Evolutionary conservation across 139 green algal species (phyloP).

Genomic region (Auxenochlorella protothecoides): DNA sequence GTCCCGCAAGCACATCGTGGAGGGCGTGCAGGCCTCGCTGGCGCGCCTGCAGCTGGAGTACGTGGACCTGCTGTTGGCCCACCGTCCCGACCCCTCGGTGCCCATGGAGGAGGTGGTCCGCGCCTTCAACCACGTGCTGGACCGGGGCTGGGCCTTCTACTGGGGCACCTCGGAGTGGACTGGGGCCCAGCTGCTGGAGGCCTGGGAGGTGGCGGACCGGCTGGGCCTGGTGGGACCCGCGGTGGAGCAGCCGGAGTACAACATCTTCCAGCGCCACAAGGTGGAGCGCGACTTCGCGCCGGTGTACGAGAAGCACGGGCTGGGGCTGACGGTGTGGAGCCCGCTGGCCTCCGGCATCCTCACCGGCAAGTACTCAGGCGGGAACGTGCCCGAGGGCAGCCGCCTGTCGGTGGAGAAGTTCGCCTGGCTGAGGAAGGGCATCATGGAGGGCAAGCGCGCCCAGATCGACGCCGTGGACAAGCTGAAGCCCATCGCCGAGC

Average conservation of each 20-base stretch:
- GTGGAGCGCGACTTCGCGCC: slow-evolving; percentile 53
- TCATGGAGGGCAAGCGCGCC: slow-evolving; percentile 19
- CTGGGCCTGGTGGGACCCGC: slow-evolving; percentile 54
- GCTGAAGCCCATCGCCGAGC: slow-evolving; percentile 54
- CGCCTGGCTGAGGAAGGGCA: slow-evolving; percentile 6
- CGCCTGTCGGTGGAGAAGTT: slow-evolving; percentile 44
- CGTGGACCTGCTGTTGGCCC: slow-evolving; percentile 76
- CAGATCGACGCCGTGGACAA: slow-evolving; percentile 42
- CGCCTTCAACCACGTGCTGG: slow-evolving; percentile 66
- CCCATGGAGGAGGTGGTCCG: slow-evolving; percentile 83
- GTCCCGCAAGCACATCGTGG: slow-evolving; percentile 79
- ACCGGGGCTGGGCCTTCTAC: slow-evolving; percentile 31
- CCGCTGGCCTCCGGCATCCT: slow-evolving; percentile 69
- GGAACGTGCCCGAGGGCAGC: slow-evolving; percentile 43
- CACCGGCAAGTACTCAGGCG: slow-evolving; percentile 73
- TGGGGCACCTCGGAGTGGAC: slow-evolving; percentile 76
- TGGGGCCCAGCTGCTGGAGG: slow-evolving; percentile 57
- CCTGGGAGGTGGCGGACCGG: slow-evolving; percentile 43
- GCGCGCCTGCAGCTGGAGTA: slow-evolving; percentile 65
- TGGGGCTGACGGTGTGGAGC: slow-evolving; percentile 69
- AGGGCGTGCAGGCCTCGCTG: slow-evolving; percentile 61
- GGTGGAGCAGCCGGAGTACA: slow-evolving; percentile 81
- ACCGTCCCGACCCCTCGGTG: slow-evolving; percentile 60
- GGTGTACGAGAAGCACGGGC: slow-evolving; percentile 49
- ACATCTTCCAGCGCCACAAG: slow-evolving; percentile 61